Base-by-base conservation (phyloP, 352 stramenopile species). In the Phytophthora syringae region DNA sequence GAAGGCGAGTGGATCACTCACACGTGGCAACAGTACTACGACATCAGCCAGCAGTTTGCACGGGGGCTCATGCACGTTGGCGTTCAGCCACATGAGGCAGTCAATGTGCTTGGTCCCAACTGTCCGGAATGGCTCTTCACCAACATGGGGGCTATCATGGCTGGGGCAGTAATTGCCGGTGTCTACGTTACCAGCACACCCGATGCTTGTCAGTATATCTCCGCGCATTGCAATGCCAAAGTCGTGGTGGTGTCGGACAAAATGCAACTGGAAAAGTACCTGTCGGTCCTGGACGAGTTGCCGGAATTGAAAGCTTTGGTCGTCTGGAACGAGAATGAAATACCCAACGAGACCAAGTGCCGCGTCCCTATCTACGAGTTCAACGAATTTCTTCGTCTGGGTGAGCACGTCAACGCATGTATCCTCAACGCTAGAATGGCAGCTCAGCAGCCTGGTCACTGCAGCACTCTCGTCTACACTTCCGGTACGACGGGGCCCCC, bases 391-490 rank as follows among this genome's bases (percentile, higher is more conserved):
- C 57, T 90, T 28, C 62, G 59, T 25, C 62, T 91, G 13, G 71
- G 84, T 22, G 78, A 81, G 21, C 40, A 58, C 12, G 60, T 88
- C 30, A 45, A 69, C 2, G 60, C 71, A n/a, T 40, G 25, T 18
- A 18, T 65, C 24, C 54, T 92, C 0, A 51, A 85, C 16, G 40
- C 53, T 48, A 77, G 80, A 45, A 89, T 90, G 50, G 45, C 40
- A 18, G 67, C 63, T 6, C 79, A 89, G 65, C 65, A 63, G 36
- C 80, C 82, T 20, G 80, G 79, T 18, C 77, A 92, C 61, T 92
- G 87, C 68, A 85, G 77, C 47, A 93, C 88, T 39, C 71, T 97
- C 21, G 96, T 98, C 62, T 98, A 98, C 80, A 98, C 91, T 25
- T 97, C 86, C 2, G 94, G 94, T 32, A 89, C 82, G 27, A 92